Evolutionary conservation across 192 early-diverging fungal genomes (phyloP), one percentile per base, ranked within the genome.

Genomic region (Gigaspora rosea): DNA sequence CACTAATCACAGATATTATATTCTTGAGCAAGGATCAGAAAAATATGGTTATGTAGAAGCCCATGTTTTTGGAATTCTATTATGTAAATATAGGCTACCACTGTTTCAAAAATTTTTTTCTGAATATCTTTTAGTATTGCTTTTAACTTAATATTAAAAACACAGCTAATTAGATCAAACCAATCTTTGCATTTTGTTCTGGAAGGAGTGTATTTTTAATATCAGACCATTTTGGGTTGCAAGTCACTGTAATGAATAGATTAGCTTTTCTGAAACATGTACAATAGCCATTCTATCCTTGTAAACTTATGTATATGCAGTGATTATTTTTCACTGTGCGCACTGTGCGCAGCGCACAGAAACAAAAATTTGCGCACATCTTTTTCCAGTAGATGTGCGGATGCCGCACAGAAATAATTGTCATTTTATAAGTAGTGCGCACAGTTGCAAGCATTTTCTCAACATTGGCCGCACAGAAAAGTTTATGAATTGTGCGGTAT

Each of bases 51-150:
- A 73, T 85, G 84, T 69, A 80, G 80, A 16, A 85, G 36, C 11
- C 81, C 84, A 10, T 81, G 71, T 48, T 82, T 85, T 57, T 82
- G 81, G 54, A 82, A 85, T 48, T 85, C 81, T 41, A 85, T 76
- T 0, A 78, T 76, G 52, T 68, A 67, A 20, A 80, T 73, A 18
- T 73, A 67, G 10, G 64, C 81, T 8, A 81, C 69, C 2, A 80
- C 78, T 51, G 63, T 80, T 16, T 79, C 78, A 41, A 79, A n/a
- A n/a, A n/a, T n/a, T 0, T 77, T 61, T 4, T 73, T 73, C 52
- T 16, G 13, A 4, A 83, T 18, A 35, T 81, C 80, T 12, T 71
- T 5, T 9, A 80, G 52, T 0, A 84, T 48, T 1, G 22, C 35
- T 11, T 67, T 77, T 16, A 81, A 59, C 35, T 81, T 81, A 35